Conservation (phyloP, 2,329 filamentous ascomycete species). For the Alternaria incomplexa region DNA sequence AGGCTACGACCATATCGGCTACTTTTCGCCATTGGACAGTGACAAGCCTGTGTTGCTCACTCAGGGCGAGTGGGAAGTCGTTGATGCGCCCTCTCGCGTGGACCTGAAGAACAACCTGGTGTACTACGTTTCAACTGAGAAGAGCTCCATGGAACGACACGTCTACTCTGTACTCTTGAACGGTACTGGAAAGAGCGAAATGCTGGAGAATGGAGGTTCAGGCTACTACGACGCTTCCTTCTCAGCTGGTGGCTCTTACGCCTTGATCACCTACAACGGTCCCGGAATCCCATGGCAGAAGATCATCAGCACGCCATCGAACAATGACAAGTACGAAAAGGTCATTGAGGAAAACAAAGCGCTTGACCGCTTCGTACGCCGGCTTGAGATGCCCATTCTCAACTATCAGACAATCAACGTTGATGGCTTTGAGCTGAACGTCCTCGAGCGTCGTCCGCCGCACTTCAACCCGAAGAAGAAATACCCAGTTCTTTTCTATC, state of each 20-base stretch:
- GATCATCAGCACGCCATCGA: conserved; percentile 81
- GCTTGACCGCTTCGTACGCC: conserved; percentile 71
- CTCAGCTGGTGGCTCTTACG: conserved; percentile 80
- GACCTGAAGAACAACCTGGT: conserved; percentile 86
- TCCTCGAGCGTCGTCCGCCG: conserved; percentile 85
- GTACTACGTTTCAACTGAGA: conserved; percentile 88
- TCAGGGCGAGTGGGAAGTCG: conserved; percentile 90
- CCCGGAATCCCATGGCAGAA: conserved; percentile 91
- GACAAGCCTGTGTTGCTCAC: conserved; percentile 85
- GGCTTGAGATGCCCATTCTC: conserved; percentile 81
- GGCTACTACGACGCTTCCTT: conserved; percentile 86
- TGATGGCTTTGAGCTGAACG: conserved; percentile 73
- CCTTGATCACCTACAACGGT: conserved; percentile 81
- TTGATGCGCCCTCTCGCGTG: conserved; percentile 80
- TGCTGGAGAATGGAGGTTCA: conserved; percentile 75
- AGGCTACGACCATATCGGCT: conserved; percentile 88
- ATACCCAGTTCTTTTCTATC: conserved; percentile 93
- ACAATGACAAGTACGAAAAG: conserved; percentile 67
- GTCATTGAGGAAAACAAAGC: conserved; percentile 78
- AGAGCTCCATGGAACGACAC: conserved; percentile 87
- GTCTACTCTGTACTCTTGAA: conserved; percentile 89
- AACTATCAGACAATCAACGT: conserved; percentile 86
- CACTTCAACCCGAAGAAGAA: conserved; percentile 83
- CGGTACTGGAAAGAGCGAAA: conserved; percentile 71
- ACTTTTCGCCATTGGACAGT: conserved; percentile 88